Evolutionary conservation across 768 basidiomycete species (phyloP), one percentile per base, ranked within the genome.

Genomic region (Boletellus ananas): DNA sequence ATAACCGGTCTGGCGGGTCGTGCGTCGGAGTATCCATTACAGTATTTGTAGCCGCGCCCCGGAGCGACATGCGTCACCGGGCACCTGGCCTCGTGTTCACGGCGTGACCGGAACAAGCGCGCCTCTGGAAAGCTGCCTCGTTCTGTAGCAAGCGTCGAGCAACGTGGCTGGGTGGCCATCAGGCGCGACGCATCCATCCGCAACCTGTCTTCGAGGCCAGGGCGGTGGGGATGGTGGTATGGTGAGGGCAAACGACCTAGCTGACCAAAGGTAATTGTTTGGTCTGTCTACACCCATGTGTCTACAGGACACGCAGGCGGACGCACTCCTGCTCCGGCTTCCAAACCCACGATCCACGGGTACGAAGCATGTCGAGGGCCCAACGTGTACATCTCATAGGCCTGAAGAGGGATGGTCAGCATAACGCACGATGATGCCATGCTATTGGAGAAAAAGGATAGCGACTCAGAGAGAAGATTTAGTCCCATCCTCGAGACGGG

Each of bases 391-490:
- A 11, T 46, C n/a, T 29, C 11, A 36, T 27, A 34, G 21, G 13
- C 44, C 38, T 55, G 46, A 38, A 49, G 21, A 37, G 29, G 39
- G 43, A 18, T 13, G 7, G 53, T 65, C 57, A 67, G 42, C 36
- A 48, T 20, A 27, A 43, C 42, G 39, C 36, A 21, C 20, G 16
- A 37, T 47, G 25, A 6, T 2, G 21, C 31, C 12, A 16, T 18
- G 17, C 44, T 33, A 41, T 1, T 39, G 27, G 27, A 2, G 33
- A 34, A 16, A n/a, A 35, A 39, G 4, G 45, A 36, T 20, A 18
- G 50, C 11, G 29, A 47, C 31, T 68, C 67, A 70, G 68, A 70
- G 68, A 68, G 67, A 68, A 68, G 67, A 68, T 68, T 48, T 6
- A 5, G 12, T 56, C 57, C 58, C 27, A 55, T 46, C 49, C n/a